Percentiles rank a stretch among this genome's conserved stretches.
Evolutionary conservation across 2,329 filamentous ascomycete genomes (phyloP).

Genomic region (Xylariaceae sp.): DNA sequence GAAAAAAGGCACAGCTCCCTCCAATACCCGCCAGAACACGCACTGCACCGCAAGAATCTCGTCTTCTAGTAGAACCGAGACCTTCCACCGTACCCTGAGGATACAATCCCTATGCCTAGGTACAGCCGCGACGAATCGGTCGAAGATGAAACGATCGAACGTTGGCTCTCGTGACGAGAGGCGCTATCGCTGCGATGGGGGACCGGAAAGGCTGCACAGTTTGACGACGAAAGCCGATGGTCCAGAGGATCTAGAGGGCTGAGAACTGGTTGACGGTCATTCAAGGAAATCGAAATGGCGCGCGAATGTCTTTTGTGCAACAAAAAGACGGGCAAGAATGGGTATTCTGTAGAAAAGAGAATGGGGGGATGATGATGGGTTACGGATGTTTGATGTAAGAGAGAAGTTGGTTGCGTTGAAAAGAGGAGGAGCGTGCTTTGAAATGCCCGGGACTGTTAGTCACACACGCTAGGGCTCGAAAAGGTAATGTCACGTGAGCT

Average conservation of each 20-base stretch:
- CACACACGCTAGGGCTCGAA: conserved; percentile 14
- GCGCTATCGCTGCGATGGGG: conserved; percentile 6
- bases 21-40: conserved; percentile 25
- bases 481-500: conserved; percentile 10
- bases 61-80: conserved; percentile 28
- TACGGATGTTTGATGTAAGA: not conserved
- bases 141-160: conserved; percentile 18
- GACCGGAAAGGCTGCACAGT: not conserved
- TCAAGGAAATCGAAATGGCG: not conserved
- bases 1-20: conserved; percentile 27
- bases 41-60: conserved; percentile 26
- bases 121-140: conserved; percentile 20
- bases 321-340: not conserved
- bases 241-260: too few relatives aligned
- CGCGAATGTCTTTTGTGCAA: not conserved
- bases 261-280: not conserved
- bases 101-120: conserved; percentile 22
- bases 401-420: conserved; percentile 1
- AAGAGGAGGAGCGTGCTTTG: conserved; percentile 13
- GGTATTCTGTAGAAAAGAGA: not conserved
- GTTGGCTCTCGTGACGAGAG: conserved; percentile 5
- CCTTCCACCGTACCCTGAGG: conserved; percentile 29
- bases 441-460: conserved; percentile 17
- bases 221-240: conserved; percentile 9
- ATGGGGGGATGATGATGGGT: not conserved